These are phyloP conservation scores for Xylaria sp. DNA, from an alignment of 2,329 filamentous ascomycete genomes.

Conservation along the genomic window DNA sequence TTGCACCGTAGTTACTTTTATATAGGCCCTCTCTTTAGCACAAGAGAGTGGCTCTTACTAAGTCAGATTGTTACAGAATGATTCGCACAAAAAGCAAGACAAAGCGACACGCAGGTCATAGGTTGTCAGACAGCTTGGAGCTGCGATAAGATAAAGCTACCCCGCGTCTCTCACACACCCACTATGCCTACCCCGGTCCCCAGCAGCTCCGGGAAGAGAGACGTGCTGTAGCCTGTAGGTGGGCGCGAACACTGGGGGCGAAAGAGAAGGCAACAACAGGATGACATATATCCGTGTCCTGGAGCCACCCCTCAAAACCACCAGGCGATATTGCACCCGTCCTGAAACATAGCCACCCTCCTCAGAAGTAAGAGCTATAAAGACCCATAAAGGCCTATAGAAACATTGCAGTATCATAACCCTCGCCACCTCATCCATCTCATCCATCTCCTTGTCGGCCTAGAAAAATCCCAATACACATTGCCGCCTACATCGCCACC, in stretches of 20 bases:
- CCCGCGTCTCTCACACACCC: conserved; percentile 28
- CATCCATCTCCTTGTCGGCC: background rate
- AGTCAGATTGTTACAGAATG: no score
- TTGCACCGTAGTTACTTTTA: no score
- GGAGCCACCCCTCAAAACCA: no score
- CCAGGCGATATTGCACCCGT: background rate
- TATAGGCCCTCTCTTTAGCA: no score
- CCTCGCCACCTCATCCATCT: background rate
- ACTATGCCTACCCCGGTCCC: background rate
- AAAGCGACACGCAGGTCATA: background rate
- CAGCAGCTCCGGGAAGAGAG: no score
- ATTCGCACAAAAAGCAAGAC: no score
- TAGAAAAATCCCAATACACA: no score
- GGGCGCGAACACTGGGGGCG: background rate
- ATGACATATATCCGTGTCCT: conserved; percentile 41
- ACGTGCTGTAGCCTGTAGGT: no score
- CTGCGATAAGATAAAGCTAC: conserved; percentile 44
- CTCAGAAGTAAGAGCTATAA: no score
- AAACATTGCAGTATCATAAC: background rate
- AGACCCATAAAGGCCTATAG: background rate
- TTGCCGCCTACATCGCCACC: background rate
- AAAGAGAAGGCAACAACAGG: conserved; percentile 33
- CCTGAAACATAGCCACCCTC: no score
- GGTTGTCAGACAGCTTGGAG: background rate
- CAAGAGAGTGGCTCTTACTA: no score